Percentiles rank a stretch among this genome's conserved stretches.
These are phyloP conservation scores for Rhizopogon roseolus DNA, from an alignment of 768 basidiomycete species.

Conservation along the genomic window DNA sequence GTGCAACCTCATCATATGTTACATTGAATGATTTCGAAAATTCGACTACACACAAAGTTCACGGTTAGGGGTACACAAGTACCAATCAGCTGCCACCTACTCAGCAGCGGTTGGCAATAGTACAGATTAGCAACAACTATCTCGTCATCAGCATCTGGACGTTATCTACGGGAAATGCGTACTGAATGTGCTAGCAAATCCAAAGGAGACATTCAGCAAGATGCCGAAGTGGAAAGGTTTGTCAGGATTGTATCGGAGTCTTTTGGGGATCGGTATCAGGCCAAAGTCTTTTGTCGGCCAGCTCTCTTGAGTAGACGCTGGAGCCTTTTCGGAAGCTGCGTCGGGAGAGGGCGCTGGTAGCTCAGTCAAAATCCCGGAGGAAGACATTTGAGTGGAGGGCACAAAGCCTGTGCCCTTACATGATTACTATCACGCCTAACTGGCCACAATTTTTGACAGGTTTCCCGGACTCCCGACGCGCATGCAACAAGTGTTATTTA, in stretches of 20 bases:
- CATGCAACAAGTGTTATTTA: too few relatives aligned
- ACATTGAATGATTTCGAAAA: constrained; percentile 36
- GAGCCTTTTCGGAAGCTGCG: background rate
- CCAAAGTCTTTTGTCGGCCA: constrained; percentile 44
- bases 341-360: background rate
- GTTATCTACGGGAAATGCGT: background rate
- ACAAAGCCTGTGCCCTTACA: background rate
- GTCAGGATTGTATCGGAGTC: constrained; percentile 46
- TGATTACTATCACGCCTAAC: too few relatives aligned
- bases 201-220: constrained; percentile 54
- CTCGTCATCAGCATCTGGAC: background rate
- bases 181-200: constrained; percentile 51
- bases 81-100: constrained; percentile 30
- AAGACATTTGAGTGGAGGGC: constrained; percentile 8
- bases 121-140: constrained; percentile 73
- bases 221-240: constrained; percentile 50
- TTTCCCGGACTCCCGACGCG: too few relatives aligned
- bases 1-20: constrained; percentile 31
- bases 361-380: constrained; percentile 5
- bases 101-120: constrained; percentile 78
- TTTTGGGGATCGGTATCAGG: constrained; percentile 57
- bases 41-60: constrained; percentile 14
- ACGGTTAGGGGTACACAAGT: background rate
- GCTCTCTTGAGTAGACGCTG: background rate
- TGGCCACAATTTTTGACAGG: too few relatives aligned